Evolutionary conservation across 352 stramenopile genomes (phyloP).

Genomic region (Pythium rishiriense): DNA sequence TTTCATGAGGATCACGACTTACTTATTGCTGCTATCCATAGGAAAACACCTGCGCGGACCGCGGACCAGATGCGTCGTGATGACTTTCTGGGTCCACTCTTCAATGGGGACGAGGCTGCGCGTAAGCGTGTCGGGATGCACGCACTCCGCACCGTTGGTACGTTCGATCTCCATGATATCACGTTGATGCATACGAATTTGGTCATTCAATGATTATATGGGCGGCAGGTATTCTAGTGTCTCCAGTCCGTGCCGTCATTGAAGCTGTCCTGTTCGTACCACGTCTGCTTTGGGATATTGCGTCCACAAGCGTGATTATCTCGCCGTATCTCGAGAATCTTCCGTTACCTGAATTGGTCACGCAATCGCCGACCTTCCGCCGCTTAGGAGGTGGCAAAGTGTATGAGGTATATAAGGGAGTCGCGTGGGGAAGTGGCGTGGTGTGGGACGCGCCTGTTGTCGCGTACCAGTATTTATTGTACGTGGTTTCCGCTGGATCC

Average conservation of each 20-base stretch:
- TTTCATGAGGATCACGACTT: background rate
- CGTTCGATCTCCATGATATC: background rate
- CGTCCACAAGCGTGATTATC: slow-evolving; percentile 31
- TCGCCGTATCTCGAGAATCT: slow-evolving; percentile 39
- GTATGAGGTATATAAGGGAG: slow-evolving; percentile 44
- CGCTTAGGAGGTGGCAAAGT: slow-evolving; percentile 55
- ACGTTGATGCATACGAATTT: background rate
- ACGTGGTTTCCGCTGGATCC: slow-evolving; percentile 25
- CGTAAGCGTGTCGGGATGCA: slow-evolving; percentile 62
- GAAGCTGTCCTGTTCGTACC: slow-evolving; percentile 58
- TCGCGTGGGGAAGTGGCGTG: slow-evolving; percentile 49
- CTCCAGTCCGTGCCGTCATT: slow-evolving; percentile 48
- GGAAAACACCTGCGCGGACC: slow-evolving; percentile 34
- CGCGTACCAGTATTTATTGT: slow-evolving; percentile 79
- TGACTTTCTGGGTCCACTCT: slow-evolving; percentile 64
- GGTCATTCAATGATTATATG: no score
- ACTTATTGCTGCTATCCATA: slow-evolving; percentile 19
- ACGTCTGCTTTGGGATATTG: slow-evolving; percentile 41
- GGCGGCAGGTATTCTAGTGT: slow-evolving; percentile 45
- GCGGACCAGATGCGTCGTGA: slow-evolving; percentile 56
- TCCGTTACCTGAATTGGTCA: slow-evolving; percentile 26
- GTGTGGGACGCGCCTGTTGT: slow-evolving; percentile 73
- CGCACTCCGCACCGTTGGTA: slow-evolving; percentile 51
- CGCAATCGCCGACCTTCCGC: slow-evolving; percentile 52
- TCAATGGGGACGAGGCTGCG: slow-evolving; percentile 51